These are phyloP conservation scores for Skeletonema costatum DNA, from an alignment of 108 stramenopile genomes.

Conservation along the genomic window DNA sequence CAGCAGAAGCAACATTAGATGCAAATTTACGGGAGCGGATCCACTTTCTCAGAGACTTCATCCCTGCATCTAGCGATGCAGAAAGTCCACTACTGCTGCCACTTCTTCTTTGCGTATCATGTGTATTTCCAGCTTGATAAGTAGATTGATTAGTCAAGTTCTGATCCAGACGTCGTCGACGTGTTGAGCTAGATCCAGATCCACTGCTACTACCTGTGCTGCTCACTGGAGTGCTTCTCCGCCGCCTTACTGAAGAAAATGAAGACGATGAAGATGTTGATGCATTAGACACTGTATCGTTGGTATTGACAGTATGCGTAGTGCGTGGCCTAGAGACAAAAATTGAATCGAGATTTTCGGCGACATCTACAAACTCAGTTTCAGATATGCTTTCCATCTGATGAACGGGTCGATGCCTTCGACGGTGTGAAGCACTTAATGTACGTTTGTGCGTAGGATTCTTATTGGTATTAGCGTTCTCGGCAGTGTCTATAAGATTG, in stretches of 20 bases:
- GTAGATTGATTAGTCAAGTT: not conserved
- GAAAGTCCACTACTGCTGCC: conserved; percentile 2
- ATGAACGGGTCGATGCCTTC: conserved; percentile 4
- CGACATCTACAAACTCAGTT: conserved; percentile 3
- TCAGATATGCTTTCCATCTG: conserved; percentile 39
- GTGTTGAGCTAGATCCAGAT: not conserved
- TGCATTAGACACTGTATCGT: not conserved
- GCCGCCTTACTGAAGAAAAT: not conserved
- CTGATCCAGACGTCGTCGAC: not conserved
- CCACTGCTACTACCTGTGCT: conserved; percentile 9
- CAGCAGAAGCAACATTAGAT: conserved; percentile 6
- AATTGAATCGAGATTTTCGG: not conserved
- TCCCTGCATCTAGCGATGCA: conserved; percentile 66
- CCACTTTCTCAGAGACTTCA: conserved; percentile 61
- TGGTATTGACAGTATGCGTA: not conserved
- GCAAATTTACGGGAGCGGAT: conserved; percentile 45
- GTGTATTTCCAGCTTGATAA: not conserved
- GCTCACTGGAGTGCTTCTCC: not conserved
- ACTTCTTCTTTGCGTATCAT: not conserved
- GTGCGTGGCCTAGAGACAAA: not conserved
- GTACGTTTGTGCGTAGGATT: not conserved
- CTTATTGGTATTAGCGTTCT: not conserved
- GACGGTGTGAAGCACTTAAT: not conserved
- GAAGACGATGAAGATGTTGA: conserved; percentile 10
- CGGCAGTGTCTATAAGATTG: not conserved